Conservation (phyloP, 805 yeast species). For the Sugiyamaella marilandica region DNA sequence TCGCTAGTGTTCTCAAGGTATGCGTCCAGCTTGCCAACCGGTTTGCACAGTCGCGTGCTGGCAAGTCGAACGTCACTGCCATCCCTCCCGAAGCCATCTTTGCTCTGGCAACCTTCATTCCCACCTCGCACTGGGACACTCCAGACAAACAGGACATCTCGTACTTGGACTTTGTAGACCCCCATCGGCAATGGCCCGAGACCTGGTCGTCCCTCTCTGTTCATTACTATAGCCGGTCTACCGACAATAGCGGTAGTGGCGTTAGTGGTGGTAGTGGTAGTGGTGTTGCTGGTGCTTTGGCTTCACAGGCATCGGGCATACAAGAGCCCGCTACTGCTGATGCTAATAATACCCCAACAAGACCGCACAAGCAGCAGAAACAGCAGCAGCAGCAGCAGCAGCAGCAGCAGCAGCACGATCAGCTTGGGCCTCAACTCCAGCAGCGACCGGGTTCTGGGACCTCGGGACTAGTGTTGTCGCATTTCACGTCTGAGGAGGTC, state of each 20-base stretch:
- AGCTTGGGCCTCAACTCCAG: neutral
- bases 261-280: neutral
- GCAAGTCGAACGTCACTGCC: constrained; percentile 43
- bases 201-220: constrained; percentile 24
- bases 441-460: neutral
- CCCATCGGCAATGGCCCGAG: constrained; percentile 20
- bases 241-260: neutral
- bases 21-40: constrained; percentile 58
- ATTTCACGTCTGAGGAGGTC: constrained; percentile 53
- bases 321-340: neutral
- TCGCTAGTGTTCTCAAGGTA: constrained; percentile 56
- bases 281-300: neutral
- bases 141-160: constrained; percentile 22
- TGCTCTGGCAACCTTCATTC: constrained; percentile 51
- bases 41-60: constrained; percentile 43
- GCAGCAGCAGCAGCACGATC: no score
- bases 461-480: constrained; percentile 48
- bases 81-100: constrained; percentile 43
- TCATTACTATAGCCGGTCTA: constrained; percentile 25
- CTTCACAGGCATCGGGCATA: neutral
- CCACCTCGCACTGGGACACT: constrained; percentile 33
- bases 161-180: constrained; percentile 24
- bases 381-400: neutral
- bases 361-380: neutral
- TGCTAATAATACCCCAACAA: neutral